Evolutionary conservation across 176 grass and related monocot genomes (phyloP), one percentile per base, ranked within the genome.

Genomic region (Triticum turgidum): DNA sequence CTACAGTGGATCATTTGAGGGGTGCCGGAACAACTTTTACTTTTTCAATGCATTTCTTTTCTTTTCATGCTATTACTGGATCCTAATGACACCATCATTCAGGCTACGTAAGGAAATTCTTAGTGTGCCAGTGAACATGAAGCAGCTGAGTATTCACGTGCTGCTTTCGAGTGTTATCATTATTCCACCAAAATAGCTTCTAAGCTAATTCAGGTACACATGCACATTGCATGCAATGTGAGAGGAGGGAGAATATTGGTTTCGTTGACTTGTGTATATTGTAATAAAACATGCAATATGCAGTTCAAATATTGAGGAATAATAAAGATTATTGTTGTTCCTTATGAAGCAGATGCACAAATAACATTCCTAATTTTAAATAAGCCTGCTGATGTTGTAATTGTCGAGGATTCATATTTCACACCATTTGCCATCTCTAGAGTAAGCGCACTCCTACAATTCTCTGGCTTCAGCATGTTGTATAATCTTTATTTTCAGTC

Each of bases 131-230:
- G 66, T 81, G 84, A 89, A 88, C 92, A 97, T 89, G 95, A 97
- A 47, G 3, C 90, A 81, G 76, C 82, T 65, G 92, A 90, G 27
- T 91, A 94, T 87, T 89, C 92, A 33, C 59, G 83, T 86, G 44
- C 92, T 78, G 90, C 95, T 83, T 97, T 86, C 87, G 73, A 88
- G 84, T 94, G 90, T 78, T 97, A 97, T 83, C 92, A 97, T 52
- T 94, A 97, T 68, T 90, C 95, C 89, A 92, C 95, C 35, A 87
- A 74, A 79, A 94, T 94, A 80, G 95, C 95, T 68, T 91, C 83
- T 79, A 84, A 91, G 84, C 75, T 97, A 41, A 94, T 94, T 33
- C 88, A 91, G 88, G 95, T 97, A 83, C 5, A 27, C 45, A 17
- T 63, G 20, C 39, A 52, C 12, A 65, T 80, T 88, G 12, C 49